These are phyloP conservation scores for Sechiopsis laciniata DNA, from an alignment of 306 rosid species.

Conservation along the genomic window DNA sequence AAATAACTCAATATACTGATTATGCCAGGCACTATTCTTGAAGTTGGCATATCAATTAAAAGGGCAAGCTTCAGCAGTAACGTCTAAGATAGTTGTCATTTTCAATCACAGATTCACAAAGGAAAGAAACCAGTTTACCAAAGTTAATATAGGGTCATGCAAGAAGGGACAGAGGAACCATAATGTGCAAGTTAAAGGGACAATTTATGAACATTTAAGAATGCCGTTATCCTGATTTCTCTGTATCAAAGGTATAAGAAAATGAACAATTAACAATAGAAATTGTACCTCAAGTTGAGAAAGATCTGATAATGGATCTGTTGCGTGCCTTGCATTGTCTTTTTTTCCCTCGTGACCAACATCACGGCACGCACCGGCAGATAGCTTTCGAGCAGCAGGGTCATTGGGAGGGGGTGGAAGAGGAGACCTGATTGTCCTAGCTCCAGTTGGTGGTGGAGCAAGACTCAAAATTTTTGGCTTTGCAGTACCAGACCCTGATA, in stretches of 20 bases:
- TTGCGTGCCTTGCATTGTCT: slow-evolving; percentile 39
- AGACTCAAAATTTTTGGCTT: slow-evolving; percentile 68
- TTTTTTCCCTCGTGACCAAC: slow-evolving; percentile 34
- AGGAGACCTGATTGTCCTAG: slow-evolving; percentile 67
- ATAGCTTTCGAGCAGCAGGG: slow-evolving; percentile 64
- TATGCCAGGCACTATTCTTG: neutral
- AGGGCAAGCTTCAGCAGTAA: neutral
- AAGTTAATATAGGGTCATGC: neutral
- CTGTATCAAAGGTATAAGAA: neutral
- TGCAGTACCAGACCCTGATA: slow-evolving; percentile 49
- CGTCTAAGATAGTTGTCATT: neutral
- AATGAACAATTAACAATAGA: neutral
- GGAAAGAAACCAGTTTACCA: neutral
- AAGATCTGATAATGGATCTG: slow-evolving; percentile 78
- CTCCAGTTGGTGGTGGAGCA: slow-evolving; percentile 80
- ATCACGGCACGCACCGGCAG: slow-evolving; percentile 28
- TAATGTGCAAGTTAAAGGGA: neutral
- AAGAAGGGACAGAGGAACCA: neutral
- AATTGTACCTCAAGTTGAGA: slow-evolving; percentile 76
- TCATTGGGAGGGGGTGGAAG: slow-evolving; percentile 97
- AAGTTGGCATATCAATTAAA: neutral
- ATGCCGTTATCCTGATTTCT: neutral
- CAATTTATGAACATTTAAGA: no score
- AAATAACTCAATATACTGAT: neutral
- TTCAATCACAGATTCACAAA: neutral